Evolutionary conservation across 345 rosid genomes (phyloP).

Genomic region (Camelina neglecta): DNA sequence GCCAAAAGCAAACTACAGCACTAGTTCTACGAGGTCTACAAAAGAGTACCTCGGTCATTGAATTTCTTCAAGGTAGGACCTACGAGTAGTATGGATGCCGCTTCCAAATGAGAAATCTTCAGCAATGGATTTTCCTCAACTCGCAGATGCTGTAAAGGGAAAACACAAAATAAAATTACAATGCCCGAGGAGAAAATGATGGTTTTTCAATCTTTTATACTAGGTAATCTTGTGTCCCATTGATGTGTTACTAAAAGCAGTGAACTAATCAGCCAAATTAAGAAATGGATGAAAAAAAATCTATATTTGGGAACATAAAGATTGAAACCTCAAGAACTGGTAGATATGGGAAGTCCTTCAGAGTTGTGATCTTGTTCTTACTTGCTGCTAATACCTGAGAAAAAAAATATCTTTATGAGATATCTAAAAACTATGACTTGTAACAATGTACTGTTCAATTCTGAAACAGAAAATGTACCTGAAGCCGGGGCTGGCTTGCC

Average conservation of each 20-base stretch:
- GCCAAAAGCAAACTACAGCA: slow-evolving; percentile 9
- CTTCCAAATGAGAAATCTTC: slow-evolving; percentile 94
- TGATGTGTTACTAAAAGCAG: slow-evolving; percentile 2
- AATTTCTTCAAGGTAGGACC: slow-evolving; percentile 96
- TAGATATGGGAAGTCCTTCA: slow-evolving; percentile 87
- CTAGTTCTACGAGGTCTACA: slow-evolving; percentile 23
- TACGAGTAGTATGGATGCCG: slow-evolving; percentile 90
- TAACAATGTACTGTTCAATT: slow-evolving; percentile 17
- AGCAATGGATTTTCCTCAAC: slow-evolving; percentile 97
- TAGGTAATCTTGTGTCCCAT: not conserved
- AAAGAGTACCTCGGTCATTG: slow-evolving; percentile 86
- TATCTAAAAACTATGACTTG: slow-evolving; percentile 11
- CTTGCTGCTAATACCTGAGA: slow-evolving; percentile 95
- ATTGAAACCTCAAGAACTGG: slow-evolving; percentile 86
- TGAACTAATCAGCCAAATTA: slow-evolving; percentile 5
- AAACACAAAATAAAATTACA: slow-evolving; percentile 15
- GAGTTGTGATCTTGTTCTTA: slow-evolving; percentile 89
- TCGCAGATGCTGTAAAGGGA: slow-evolving; percentile 76
- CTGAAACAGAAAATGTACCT: slow-evolving; percentile 57
- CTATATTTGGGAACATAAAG: not conserved
- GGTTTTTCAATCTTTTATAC: not conserved
- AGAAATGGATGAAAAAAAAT: not conserved
- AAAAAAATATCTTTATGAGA: slow-evolving; percentile 13
- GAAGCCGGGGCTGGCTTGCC: slow-evolving; percentile 98
- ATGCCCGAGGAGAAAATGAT: not conserved